Conservation (phyloP, 2,329 filamentous ascomycete genomes). For the Talaromyces sp. region DNA sequence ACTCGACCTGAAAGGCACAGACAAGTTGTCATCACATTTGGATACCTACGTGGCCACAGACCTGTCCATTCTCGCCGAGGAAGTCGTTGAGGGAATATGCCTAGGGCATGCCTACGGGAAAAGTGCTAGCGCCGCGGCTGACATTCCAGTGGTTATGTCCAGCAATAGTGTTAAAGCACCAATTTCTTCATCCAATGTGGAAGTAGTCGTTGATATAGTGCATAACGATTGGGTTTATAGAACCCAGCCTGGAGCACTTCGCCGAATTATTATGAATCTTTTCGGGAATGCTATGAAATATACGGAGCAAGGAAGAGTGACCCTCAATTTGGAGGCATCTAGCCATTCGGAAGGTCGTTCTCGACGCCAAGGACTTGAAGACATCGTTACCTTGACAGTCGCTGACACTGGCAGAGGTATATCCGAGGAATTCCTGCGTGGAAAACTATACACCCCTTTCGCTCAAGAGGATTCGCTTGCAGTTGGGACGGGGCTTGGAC, state of each 20-base stretch:
- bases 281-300: conserved; percentile 67
- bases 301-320: conserved; percentile 56
- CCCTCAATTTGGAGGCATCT: conserved; percentile 42
- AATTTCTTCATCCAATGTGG: conserved; percentile 35
- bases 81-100: conserved; percentile 59
- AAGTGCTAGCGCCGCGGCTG: conserved; percentile 28
- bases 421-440: conserved; percentile 61
- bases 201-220: conserved; percentile 58
- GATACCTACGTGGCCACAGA: conserved; percentile 43
- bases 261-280: conserved; percentile 64
- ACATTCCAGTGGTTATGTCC: conserved; percentile 27
- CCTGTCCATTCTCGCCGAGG: conserved; percentile 53
- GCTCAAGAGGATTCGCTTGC: conserved; percentile 64
- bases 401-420: conserved; percentile 70
- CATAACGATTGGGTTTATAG: conserved; percentile 56
- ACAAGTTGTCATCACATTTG: conserved; percentile 36
- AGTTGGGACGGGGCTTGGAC: conserved; percentile 55
- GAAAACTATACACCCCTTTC: conserved; percentile 61
- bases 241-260: conserved; percentile 57
- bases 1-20: conserved; percentile 31
- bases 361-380: conserved; percentile 36
- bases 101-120: conserved; percentile 50
- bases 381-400: conserved; percentile 51
- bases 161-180: conserved; percentile 9
- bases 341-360: conserved; percentile 33